Evolutionary conservation across 176 grass and related monocot genomes (phyloP), one percentile per base, ranked within the genome.

Genomic region (Triticum turgidum): DNA sequence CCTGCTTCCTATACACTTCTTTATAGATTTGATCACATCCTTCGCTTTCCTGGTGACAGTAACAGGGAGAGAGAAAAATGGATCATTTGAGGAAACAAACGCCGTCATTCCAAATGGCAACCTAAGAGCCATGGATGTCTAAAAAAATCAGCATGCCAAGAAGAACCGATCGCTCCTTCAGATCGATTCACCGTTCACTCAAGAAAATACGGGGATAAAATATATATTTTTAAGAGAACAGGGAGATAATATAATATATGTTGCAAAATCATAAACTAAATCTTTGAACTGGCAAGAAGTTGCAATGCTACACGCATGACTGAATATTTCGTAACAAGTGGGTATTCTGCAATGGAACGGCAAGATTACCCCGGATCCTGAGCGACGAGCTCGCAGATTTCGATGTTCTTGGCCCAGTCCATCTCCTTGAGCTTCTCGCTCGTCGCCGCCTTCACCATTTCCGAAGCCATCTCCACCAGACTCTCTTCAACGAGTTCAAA

Each of bases 311-410:
- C 56, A 45, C 2, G 70, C 35, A 27, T 52, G 69, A n/a, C 35
- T 82, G 68, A 33, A 69, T 8, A 49, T 75, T 52, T 37, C 2
- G 11, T 59, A 49, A 5, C 10, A 17, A 47, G 14, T 34, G 58
- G 14, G 61, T 41, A 80, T 15, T 47, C 37, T 18, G 61, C 61
- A 77, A 64, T 35, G 32, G 80, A 70, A 80, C 58, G 75, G 29
- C 38, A 52, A 88, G 51, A 61, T 49, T 94, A 96, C 97, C 89
- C 92, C 42, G 88, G 90, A 89, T 99, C 97, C 41, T 70, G 87
- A 42, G 89, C 86, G 75, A 96, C 90, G 73, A 99, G 97, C 87
- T 99, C 97, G 47, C 97, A 99, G 70, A 99, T 99, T 94, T 99
- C 94, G 63, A 99, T 99, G 77, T 94, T 99, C 83, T 91, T 99